Base-by-base conservation (phyloP, 2,329 filamentous ascomycete species). In the Cadophora malorum region DNA sequence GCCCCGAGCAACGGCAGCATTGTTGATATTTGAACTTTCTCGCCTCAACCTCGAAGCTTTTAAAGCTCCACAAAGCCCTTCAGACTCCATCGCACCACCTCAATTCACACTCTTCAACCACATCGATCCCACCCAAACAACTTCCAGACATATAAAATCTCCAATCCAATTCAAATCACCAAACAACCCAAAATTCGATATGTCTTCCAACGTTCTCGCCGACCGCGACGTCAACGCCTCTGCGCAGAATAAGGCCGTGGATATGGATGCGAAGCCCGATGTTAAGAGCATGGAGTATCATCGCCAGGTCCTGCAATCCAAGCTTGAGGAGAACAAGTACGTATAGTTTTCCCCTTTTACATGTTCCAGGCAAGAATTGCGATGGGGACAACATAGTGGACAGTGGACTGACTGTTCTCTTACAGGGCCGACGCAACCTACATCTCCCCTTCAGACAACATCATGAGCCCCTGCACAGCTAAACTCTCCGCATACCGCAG, bases 391-490 rank as follows among this genome's bases (percentile, higher is more conserved):
- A 55, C 19, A 47, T 28, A 33, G 21, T 28, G 33, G n/a, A 12
- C 58, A 38, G 49, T 53, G 74, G 80, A 47, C 64, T 61, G 50
- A 56, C 50, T 6, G 2, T 45, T 52, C 12, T 3, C 35, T 56
- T 21, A 16, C 58, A 79, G 77, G 62, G 73, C 67, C 66, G 70
- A 77, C 52, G 73, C 74, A 71, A 72, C 74, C 49, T 95, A 94
- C 81, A 84, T 94, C 78, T 94, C 91, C 21, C 93, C 93, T 2
- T 94, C 91, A n/a, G 93, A 96, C 80, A 89, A 88, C 80, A 94
- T 96, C 83, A 92, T 94, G 89, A 94, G 91, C 75, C 93, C 93
- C 45, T 94, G 92, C 80, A 91, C 90, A 21, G 90, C 91, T 79
- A 96, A 96, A 85, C 86, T 96, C 75, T 91, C 86, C 71, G 90